phyloP scores from a whole-genome alignment of 257 asterid genomes.

The Osmanthus fragrans region DNA sequence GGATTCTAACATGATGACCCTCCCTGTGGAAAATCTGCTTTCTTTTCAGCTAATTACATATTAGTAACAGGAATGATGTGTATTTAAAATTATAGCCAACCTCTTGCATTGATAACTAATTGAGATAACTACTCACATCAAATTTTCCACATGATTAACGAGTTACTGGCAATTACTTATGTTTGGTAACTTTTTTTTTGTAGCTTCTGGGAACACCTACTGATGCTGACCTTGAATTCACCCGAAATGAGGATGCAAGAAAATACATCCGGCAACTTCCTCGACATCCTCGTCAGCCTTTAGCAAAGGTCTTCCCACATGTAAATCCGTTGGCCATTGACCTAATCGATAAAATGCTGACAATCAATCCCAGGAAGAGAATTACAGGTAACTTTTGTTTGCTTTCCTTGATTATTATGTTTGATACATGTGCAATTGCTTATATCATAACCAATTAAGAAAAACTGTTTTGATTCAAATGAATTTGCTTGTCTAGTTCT shows the following conservation, averaged over 20 bases:
- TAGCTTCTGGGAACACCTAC: constrained; percentile 95
- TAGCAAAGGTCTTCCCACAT: constrained; percentile 72
- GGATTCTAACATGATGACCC: background rate
- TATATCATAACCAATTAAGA: background rate
- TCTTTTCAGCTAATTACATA: background rate
- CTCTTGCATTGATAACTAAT: background rate
- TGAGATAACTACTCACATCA: background rate
- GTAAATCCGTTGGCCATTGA: constrained; percentile 85
- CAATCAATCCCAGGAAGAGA: constrained; percentile 78
- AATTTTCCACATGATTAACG: background rate
- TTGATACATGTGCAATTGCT: background rate
- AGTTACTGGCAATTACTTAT: background rate
- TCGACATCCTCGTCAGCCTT: constrained; percentile 67
- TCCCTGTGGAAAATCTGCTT: background rate
- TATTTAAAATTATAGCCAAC: background rate
- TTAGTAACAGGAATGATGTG: background rate
- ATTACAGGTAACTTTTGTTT: constrained; percentile 58
- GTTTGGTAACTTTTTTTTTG: constrained; percentile 3
- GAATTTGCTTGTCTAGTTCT: background rate
- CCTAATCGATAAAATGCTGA: constrained; percentile 85
- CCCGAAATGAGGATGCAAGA: constrained; percentile 76
- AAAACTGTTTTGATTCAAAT: background rate
- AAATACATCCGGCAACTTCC: constrained; percentile 88
- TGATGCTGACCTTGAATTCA: constrained; percentile 72
- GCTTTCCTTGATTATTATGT: background rate